These are phyloP conservation scores for Soucietia sequanensis DNA, from an alignment of 805 yeast genomes.

Conservation along the genomic window DNA sequence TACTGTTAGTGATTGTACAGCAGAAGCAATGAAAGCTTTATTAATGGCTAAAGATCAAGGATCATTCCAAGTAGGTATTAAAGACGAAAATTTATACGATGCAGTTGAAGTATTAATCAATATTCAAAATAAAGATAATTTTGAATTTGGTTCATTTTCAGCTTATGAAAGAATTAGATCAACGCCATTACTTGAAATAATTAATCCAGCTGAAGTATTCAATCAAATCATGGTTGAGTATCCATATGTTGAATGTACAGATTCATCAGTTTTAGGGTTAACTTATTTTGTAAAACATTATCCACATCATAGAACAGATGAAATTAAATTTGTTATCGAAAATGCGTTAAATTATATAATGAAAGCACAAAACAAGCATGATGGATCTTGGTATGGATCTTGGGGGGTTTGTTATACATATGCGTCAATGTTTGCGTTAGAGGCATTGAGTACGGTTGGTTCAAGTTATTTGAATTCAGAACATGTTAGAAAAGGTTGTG, in stretches of 20 bases:
- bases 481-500: slow-evolving; percentile 74
- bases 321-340: slow-evolving; percentile 66
- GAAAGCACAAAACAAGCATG: slow-evolving; percentile 56
- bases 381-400: slow-evolving; percentile 97
- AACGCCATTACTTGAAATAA: slow-evolving; percentile 65
- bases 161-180: slow-evolving; percentile 88
- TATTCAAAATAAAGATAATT: slow-evolving; percentile 75
- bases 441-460: slow-evolving; percentile 76
- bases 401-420: slow-evolving; percentile 98
- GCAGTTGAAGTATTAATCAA: slow-evolving; percentile 75
- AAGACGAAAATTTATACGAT: slow-evolving; percentile 51
- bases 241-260: slow-evolving; percentile 98
- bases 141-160: slow-evolving; percentile 89
- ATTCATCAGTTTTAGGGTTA: slow-evolving; percentile 87
- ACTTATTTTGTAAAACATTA: slow-evolving; percentile 69
- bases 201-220: slow-evolving; percentile 97
- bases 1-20: slow-evolving; percentile 95
- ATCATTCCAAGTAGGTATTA: slow-evolving; percentile 50
- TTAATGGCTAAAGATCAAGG: slow-evolving; percentile 81
- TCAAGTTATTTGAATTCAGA: slow-evolving; percentile 59
- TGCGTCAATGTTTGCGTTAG: slow-evolving; percentile 97
- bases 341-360: slow-evolving; percentile 74
- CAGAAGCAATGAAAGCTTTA: slow-evolving; percentile 91
- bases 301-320: slow-evolving; percentile 60
- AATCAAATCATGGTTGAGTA: slow-evolving; percentile 98